Conservation (phyloP, 1,139 yeast species). For the Sugiyamaella novakii region DNA sequence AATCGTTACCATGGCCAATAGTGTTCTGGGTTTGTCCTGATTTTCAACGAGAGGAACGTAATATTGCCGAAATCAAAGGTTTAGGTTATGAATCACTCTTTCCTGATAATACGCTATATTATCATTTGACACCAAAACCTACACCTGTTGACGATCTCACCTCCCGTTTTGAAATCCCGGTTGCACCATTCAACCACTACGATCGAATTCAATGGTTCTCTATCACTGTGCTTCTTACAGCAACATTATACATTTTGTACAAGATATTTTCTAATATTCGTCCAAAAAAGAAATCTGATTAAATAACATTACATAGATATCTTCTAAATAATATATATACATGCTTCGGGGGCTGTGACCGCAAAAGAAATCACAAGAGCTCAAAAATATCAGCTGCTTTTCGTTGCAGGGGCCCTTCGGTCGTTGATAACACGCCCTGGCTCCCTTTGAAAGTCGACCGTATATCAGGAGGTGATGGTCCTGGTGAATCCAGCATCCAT, state of each 20-base stretch:
- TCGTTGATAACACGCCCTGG: neutral
- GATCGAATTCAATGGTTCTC: conserved; percentile 41
- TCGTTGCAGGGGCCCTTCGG: conserved; percentile 9
- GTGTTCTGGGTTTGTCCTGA: conserved; percentile 55
- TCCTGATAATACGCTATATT: conserved; percentile 49
- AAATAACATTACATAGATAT: too few relatives aligned
- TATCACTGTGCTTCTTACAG: conserved; percentile 37
- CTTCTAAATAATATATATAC: neutral
- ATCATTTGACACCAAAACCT: conserved; percentile 32
- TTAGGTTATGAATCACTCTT: conserved; percentile 51
- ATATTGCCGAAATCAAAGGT: conserved; percentile 38
- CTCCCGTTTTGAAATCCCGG: conserved; percentile 48
- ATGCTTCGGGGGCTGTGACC: too few relatives aligned
- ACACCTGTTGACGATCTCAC: conserved; percentile 28
- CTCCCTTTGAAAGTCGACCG: conserved; percentile 15
- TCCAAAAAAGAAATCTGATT: conserved; percentile 8
- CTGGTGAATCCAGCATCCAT: conserved; percentile 28
- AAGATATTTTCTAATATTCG: conserved; percentile 34
- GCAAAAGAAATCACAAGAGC: conserved; percentile 15
- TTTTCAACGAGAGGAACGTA: conserved; percentile 31
- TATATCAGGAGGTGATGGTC: conserved; percentile 18
- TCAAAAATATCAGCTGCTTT: conserved; percentile 19
- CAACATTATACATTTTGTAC: conserved; percentile 41
- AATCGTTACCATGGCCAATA: conserved; percentile 43
- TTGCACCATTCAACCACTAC: conserved; percentile 39